A percentile compares a stretch with the other conserved stretches of the same genome.
Conservation (phyloP, 192 early-diverging fungal species). For the Coemansia sp. region DNA sequence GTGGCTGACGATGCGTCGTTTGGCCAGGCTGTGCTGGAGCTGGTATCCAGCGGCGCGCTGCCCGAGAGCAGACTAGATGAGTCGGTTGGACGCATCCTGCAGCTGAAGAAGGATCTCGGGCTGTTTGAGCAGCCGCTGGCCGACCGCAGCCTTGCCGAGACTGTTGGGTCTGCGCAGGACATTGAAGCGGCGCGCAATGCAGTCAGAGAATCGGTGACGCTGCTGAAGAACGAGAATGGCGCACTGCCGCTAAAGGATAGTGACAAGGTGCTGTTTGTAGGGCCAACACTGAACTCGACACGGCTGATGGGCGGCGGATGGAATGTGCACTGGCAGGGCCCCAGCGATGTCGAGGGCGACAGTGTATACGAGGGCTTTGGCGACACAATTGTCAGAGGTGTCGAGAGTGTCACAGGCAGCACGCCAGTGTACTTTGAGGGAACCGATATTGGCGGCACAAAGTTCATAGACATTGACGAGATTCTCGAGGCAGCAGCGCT, state of each 20-base stretch:
- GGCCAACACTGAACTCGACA: conserved; percentile 60
- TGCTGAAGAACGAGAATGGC: conserved; percentile 58
- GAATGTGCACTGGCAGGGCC: conserved; percentile 66
- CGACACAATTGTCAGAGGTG: conserved; percentile 31
- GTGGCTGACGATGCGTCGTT: conserved; percentile 62
- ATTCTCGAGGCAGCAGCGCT: conserved; percentile 25
- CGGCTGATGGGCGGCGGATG: conserved; percentile 61
- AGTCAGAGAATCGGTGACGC: conserved; percentile 59
- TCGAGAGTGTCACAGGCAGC: conserved; percentile 31
- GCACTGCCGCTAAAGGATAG: conserved; percentile 51
- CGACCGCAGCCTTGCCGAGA: conserved; percentile 31
- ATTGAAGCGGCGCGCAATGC: conserved; percentile 54
- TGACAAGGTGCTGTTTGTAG: conserved; percentile 58
- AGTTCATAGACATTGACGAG: conserved; percentile 46
- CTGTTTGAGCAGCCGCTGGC: conserved; percentile 55
- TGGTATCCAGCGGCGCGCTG: conserved; percentile 49
- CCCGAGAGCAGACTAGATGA: conserved; percentile 50
- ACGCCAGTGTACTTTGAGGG: conserved; percentile 31
- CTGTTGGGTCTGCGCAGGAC: conserved; percentile 58
- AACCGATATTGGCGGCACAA: conserved; percentile 57
- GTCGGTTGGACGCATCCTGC: conserved; percentile 59
- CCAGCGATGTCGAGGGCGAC: conserved; percentile 43
- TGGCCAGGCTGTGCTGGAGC: conserved; percentile 26
- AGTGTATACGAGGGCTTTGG: conserved; percentile 47
- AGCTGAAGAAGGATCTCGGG: conserved; percentile 69